Conservation (phyloP, 176 grass and related monocot genomes). For the Oryza meridionalis region DNA sequence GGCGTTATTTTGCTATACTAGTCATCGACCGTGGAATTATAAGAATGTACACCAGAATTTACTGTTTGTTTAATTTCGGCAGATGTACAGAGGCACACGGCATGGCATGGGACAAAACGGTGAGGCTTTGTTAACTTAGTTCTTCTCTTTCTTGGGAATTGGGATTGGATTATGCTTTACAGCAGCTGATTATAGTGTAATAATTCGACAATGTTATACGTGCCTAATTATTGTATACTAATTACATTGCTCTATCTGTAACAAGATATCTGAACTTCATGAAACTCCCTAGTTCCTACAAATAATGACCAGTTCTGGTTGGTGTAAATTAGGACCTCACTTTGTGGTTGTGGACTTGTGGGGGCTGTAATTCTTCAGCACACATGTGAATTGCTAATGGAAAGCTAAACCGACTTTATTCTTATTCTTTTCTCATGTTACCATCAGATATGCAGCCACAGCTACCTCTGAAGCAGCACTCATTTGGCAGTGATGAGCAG, state of each 20-base stretch:
- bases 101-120: slow-evolving; percentile 63
- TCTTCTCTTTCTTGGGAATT: slow-evolving; percentile 38
- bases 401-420: slow-evolving; percentile 47
- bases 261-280: neutral
- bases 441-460: slow-evolving; percentile 57
- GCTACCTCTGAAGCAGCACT: slow-evolving; percentile 45
- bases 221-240: neutral
- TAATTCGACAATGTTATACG: neutral
- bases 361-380: slow-evolving; percentile 28
- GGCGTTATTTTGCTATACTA: neutral
- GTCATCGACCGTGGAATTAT: neutral
- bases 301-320: slow-evolving; percentile 26
- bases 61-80: slow-evolving; percentile 7
- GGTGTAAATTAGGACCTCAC: neutral
- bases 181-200: neutral
- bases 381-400: slow-evolving; percentile 35
- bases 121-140: slow-evolving; percentile 36
- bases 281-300: neutral
- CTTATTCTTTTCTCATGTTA: slow-evolving; percentile 36
- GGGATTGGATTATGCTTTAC: slow-evolving; percentile 18
- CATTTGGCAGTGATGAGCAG: slow-evolving; percentile 70
- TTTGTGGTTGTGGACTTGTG: neutral
- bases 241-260: neutral
- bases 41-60: slow-evolving; percentile 13
- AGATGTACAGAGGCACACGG: slow-evolving; percentile 94